Conservation (phyloP, 495 filamentous ascomycete genomes). For the Astrothelium macrocarpum region DNA sequence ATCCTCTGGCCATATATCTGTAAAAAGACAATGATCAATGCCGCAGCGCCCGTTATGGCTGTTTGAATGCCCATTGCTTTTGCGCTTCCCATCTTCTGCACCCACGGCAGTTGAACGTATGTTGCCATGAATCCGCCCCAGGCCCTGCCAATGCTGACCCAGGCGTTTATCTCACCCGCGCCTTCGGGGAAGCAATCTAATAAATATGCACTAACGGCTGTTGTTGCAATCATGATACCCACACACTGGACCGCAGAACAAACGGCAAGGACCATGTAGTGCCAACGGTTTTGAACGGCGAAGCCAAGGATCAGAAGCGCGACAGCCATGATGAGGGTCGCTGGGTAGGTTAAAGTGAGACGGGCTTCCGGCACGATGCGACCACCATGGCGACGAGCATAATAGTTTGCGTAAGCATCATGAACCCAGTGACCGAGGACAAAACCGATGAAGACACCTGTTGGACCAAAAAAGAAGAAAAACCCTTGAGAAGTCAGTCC, state of each 20-base stretch:
- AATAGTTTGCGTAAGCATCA: slow-evolving; percentile 7
- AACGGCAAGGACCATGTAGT: slow-evolving; percentile 14
- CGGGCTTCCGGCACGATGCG: slow-evolving; percentile 13
- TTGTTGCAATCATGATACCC: slow-evolving; percentile 14
- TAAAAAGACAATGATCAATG: slow-evolving; percentile 10
- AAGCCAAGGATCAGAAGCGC: slow-evolving; percentile 7
- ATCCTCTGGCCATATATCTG: slow-evolving; percentile 16
- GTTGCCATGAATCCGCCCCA: slow-evolving; percentile 15
- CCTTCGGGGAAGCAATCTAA: slow-evolving; percentile 16
- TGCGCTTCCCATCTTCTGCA: slow-evolving; percentile 7
- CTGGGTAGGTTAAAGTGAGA: slow-evolving; percentile 9
- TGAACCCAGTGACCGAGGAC: slow-evolving; percentile 13
- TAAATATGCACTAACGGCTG: slow-evolving; percentile 15
- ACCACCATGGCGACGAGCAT: slow-evolving; percentile 8
- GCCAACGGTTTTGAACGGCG: slow-evolving; percentile 9
- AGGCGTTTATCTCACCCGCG: slow-evolving; percentile 15
- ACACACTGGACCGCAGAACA: slow-evolving; percentile 6
- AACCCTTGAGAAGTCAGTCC: slow-evolving; percentile 2
- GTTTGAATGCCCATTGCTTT: slow-evolving; percentile 14
- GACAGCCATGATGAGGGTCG: slow-evolving; percentile 7
- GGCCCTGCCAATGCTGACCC: slow-evolving; percentile 9
- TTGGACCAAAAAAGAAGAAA: slow-evolving; percentile 10
- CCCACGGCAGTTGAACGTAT: slow-evolving; percentile 15
- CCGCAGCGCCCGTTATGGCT: slow-evolving; percentile 11
- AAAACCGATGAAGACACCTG: slow-evolving; percentile 8